Conservation (phyloP, 352 stramenopile genomes). For the Aphanomyces cochlioides region DNA sequence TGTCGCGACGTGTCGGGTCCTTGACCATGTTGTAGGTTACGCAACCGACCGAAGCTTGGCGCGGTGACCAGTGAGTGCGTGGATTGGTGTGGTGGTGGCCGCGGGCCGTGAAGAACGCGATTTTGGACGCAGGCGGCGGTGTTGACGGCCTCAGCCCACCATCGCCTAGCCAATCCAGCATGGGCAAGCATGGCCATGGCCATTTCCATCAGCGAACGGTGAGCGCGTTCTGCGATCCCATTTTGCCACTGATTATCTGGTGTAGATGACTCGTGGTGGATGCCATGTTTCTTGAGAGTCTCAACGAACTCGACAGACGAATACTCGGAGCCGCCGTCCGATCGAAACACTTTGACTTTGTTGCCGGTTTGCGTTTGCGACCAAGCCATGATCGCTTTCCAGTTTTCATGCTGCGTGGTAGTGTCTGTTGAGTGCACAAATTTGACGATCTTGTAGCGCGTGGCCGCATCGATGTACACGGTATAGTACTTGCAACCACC, state of each 20-base stretch:
- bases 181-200: constrained; percentile 36
- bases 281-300: no score
- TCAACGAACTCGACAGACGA: no score
- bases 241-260: constrained; percentile 32
- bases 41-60: constrained; percentile 32
- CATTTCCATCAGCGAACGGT: constrained; percentile 35
- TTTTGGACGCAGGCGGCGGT: constrained; percentile 38
- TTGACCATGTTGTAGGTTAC: constrained; percentile 35
- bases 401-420: neutral
- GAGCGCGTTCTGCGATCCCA: constrained; percentile 37
- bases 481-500: constrained; percentile 16
- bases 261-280: no score
- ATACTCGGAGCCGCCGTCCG: constrained; percentile 35
- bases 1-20: constrained; percentile 28
- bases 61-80: constrained; percentile 31
- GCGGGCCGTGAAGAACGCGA: neutral
- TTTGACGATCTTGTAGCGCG: neutral
- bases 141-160: constrained; percentile 38
- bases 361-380: constrained; percentile 26
- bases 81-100: constrained; percentile 26
- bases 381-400: constrained; percentile 17
- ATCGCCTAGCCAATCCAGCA: constrained; percentile 30
- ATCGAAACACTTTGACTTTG: constrained; percentile 31
- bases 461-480: constrained; percentile 1
- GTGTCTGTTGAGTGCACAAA: neutral